These are phyloP conservation scores for Prunus persica DNA, from an alignment of 306 rosid species.

Conservation along the genomic window Prunus_persica_NCBIv2 NC_034010.1:2123001-2123500, in stretches of 20 bases:
- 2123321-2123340: conserved; percentile 91
- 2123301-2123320: conserved; percentile 88
- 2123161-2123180: neutral
- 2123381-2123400: conserved; percentile 21
- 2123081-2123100: neutral
- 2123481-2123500: conserved; percentile 77
- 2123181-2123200: neutral
- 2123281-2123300: conserved; percentile 44
- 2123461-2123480: conserved; percentile 75
- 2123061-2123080: neutral
- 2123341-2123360: conserved; percentile 95
- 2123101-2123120: neutral
- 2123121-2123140: neutral
- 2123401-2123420: neutral
- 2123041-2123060: too few species aligned
- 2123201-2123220: neutral
- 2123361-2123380: conserved; percentile 95
- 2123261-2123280: conserved; percentile 13
- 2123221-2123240: too few species aligned
- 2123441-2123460: conserved; percentile 22
- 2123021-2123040: too few species aligned
- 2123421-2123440: neutral
- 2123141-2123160: neutral
- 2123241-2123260: neutral
- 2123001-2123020: too few species aligned